Percentiles rank a stretch among this genome's conserved stretches.
Conservation (phyloP, 1,284 basidiomycete species). For the Heterobasidion occidentale region DNA sequence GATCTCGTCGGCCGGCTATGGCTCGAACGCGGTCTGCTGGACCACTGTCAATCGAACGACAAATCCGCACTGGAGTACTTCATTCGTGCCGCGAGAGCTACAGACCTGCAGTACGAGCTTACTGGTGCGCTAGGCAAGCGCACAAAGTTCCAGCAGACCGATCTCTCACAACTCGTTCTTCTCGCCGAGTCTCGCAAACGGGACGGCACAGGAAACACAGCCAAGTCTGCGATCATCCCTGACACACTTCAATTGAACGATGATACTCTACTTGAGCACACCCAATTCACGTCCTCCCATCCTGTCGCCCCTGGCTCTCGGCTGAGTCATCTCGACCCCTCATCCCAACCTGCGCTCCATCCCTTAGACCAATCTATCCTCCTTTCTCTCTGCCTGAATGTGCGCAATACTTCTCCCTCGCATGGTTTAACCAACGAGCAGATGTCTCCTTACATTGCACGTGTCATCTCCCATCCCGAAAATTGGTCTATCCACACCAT, state of each 20-base stretch:
- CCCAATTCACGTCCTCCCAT: constrained; percentile 75
- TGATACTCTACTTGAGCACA: constrained; percentile 93
- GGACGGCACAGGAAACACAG: constrained; percentile 21
- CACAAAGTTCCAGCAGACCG: constrained; percentile 85
- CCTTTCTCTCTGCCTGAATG: constrained; percentile 82
- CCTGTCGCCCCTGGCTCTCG: constrained; percentile 33
- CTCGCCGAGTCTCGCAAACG: constrained; percentile 76
- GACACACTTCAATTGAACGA: constrained; percentile 86
- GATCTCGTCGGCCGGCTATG: constrained; percentile 67
- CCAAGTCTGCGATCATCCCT: constrained; percentile 39
- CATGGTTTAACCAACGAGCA: constrained; percentile 86
- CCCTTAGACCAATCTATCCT: constrained; percentile 90
- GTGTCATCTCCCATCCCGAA: constrained; percentile 78
- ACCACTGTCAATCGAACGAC: constrained; percentile 72
- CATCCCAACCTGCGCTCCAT: constrained; percentile 78
- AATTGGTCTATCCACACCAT: constrained; percentile 96
- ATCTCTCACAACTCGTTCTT: constrained; percentile 88
- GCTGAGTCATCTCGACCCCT: constrained; percentile 70
- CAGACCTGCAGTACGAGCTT: constrained; percentile 83
- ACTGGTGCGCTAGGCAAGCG: constrained; percentile 91
- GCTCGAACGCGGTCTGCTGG: constrained; percentile 77
- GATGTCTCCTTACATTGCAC: constrained; percentile 83
- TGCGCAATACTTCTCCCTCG: constrained; percentile 79
- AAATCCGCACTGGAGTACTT: constrained; percentile 77
- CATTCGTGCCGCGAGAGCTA: constrained; percentile 69